Base-by-base conservation (phyloP, 495 filamentous ascomycete genomes). In the Aspergillus sclerotiicarbonarius region DNA sequence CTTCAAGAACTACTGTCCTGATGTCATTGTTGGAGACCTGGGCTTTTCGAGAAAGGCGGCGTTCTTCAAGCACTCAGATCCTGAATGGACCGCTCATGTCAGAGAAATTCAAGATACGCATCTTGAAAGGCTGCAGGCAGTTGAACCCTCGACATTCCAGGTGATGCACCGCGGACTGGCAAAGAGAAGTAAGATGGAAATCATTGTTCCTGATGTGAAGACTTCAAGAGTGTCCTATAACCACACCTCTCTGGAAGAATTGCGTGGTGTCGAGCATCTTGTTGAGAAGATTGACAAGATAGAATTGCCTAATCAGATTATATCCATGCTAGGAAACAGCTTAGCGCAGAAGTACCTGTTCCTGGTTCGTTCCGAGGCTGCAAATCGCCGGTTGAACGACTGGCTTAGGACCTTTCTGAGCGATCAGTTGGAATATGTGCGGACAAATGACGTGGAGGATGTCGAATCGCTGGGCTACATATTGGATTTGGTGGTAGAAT, bases 1-100 rank as follows among this genome's bases (percentile, higher is more conserved):
- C 8, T 96, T 87, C 74, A 94, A 94, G 64, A 90, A 91, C 66
- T 94, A 93, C 65, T 94, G 91, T 64, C 91, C 92, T 6, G 90
- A 95, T 70, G 87, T 95, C 49, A 88, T 95, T 57, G 74, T 92
- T n/a, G 88, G 86, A 33, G 84, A 86, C 64, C 70, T 79, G 15
- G 79, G 78, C 1, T 41, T 69, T 30, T 67, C 71, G 45, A 63
- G 73, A 64, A 62, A 69, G 62, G 67, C 61, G 4, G 53, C 80
- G 43, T 73, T 76, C 61, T 71, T 79, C 61, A 80, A 92, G 80
- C 85, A 91, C 66, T 88, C 90, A 19, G 86, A 91, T 66, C 79
- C 76, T 3, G 86, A 92, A 74, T 96, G 92, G 92, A 77, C 86
- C 41, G 78, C 77, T 52, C 85, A 84, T 60, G 75, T 90, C 25